A percentile compares a stretch with the other conserved stretches of the same genome.
Evolutionary conservation across 306 rosid species (phyloP).

Genomic region (Quercus berberidifolia): DNA sequence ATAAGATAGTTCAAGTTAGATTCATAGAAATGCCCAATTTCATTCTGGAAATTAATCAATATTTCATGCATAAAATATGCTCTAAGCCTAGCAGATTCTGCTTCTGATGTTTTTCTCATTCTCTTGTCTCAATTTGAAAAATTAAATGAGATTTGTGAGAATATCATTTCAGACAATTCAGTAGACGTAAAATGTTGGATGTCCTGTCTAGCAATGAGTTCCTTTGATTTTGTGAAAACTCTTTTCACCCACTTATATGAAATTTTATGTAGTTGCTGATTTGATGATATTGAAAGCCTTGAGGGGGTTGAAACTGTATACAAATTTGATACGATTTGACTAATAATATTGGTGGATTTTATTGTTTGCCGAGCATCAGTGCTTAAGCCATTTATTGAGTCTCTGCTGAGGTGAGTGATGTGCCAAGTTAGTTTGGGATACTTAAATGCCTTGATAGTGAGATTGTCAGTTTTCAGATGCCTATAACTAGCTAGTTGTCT

Average conservation of each 20-base stretch:
- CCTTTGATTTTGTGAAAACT: background rate
- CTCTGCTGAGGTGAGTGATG: background rate
- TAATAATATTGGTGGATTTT: background rate
- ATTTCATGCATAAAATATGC: background rate
- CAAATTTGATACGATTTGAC: background rate
- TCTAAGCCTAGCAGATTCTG: background rate
- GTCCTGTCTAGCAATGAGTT: background rate
- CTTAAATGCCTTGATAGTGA: background rate
- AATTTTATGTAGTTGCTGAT: background rate
- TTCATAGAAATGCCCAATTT: background rate
- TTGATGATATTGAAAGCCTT: background rate
- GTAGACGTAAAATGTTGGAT: background rate
- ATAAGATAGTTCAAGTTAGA: background rate
- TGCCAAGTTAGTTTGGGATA: background rate
- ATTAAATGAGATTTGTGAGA: background rate
- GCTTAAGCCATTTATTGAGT: background rate
- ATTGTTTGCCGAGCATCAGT: background rate
- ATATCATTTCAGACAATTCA: background rate
- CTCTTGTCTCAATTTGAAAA: background rate
- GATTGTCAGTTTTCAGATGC: background rate
- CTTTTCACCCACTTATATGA: background rate
- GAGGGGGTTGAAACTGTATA: background rate
- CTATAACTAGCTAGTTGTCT: background rate
- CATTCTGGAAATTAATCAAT: background rate
- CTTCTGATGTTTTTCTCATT: background rate